Conservation (phyloP, 441 rosid genomes). For the Erodium trifolium region DNA sequence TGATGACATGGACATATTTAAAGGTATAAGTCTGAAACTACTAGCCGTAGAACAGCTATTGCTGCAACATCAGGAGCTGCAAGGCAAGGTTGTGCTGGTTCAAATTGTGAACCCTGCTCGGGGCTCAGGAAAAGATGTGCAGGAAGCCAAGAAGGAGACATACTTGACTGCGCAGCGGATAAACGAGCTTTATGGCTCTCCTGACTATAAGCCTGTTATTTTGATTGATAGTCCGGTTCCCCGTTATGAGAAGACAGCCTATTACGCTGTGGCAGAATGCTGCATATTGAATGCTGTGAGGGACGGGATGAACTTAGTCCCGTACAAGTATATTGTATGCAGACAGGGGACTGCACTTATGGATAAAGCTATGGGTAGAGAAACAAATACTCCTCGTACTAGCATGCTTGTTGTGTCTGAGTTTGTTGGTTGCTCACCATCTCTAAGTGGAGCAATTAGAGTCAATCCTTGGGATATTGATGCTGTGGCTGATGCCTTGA, state of each 20-base stretch:
- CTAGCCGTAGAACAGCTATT: slow-evolving; percentile 70
- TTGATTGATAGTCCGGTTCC: slow-evolving; percentile 72
- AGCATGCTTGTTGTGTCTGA: slow-evolving; percentile 92
- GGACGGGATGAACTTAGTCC: slow-evolving; percentile 90
- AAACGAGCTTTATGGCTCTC: slow-evolving; percentile 61
- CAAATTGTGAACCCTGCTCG: slow-evolving; percentile 92
- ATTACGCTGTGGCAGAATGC: slow-evolving; percentile 75
- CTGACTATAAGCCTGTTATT: slow-evolving; percentile 59
- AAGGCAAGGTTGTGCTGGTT: slow-evolving; percentile 63
- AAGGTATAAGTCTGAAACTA: slow-evolving; percentile 75
- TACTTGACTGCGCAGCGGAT: slow-evolving; percentile 56
- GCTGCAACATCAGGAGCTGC: slow-evolving; percentile 46
- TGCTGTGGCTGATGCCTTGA: slow-evolving; percentile 72
- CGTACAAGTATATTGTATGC: slow-evolving; percentile 78
- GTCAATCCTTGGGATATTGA: slow-evolving; percentile 90
- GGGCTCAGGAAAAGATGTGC: slow-evolving; percentile 76
- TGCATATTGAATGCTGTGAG: slow-evolving; percentile 85
- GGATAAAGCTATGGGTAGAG: slow-evolving; percentile 44
- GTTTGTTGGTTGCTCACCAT: slow-evolving; percentile 48
- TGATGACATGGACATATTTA: slow-evolving; percentile 92
- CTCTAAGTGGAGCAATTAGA: slow-evolving; percentile 56
- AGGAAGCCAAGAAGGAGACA: slow-evolving; percentile 68
- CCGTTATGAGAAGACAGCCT: slow-evolving; percentile 75
- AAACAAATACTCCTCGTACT: slow-evolving; percentile 45
- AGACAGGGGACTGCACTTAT: slow-evolving; percentile 62